Conservation (phyloP, 2,329 filamentous ascomycete species). For the Aspergillus eucalypticola region DNA sequence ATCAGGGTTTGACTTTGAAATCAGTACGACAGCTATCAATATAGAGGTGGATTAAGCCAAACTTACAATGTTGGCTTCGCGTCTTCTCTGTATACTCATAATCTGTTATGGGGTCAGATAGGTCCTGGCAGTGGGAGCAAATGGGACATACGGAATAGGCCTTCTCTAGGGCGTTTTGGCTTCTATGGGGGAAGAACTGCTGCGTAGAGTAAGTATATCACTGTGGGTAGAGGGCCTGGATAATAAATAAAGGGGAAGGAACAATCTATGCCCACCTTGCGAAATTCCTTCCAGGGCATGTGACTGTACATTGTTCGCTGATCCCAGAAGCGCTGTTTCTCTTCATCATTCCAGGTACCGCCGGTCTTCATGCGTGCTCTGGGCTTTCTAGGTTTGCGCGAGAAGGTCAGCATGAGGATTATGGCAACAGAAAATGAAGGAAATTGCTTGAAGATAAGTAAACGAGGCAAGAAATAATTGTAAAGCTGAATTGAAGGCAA, state of each 20-base stretch:
- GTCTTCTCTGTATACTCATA: not conserved
- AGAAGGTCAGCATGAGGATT: not conserved
- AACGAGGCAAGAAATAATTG: too few relatives aligned
- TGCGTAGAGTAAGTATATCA: not conserved
- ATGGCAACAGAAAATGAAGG: not conserved
- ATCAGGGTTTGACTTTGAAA: not conserved
- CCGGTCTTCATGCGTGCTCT: not conserved
- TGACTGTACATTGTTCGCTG: not conserved
- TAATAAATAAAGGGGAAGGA: not conserved
- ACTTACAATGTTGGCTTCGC: not conserved
- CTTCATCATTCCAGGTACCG: not conserved
- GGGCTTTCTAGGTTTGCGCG: not conserved
- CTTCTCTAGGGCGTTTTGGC: not conserved
- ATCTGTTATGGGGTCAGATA: not conserved
- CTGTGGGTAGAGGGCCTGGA: too few relatives aligned
- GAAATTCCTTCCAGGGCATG: not conserved
- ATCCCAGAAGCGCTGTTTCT: not conserved
- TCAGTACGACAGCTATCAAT: not conserved
- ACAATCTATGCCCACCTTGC: not conserved
- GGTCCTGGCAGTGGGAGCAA: fast-evolving
- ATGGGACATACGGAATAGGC: not conserved
- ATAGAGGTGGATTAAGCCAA: not conserved
- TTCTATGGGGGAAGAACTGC: not conserved
- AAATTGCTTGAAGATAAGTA: too few relatives aligned
- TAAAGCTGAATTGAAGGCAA: too few relatives aligned